These are phyloP conservation scores for Scenedesmus sp. DNA, from an alignment of 163 green algal species.

Conservation along the genomic window DNA sequence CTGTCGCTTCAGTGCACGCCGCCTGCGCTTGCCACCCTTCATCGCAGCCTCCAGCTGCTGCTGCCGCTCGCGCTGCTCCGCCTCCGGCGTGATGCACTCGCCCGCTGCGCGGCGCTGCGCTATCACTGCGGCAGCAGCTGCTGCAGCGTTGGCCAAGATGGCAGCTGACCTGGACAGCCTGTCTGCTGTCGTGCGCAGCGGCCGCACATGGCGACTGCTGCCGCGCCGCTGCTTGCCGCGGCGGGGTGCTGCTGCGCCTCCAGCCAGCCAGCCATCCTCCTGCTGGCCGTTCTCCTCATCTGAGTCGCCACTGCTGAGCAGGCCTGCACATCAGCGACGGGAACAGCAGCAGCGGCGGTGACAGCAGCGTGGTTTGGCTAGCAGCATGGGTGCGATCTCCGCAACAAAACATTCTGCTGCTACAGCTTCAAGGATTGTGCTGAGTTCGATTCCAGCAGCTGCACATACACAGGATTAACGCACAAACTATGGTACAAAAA, in stretches of 20 bases:
- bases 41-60: constrained; percentile 26
- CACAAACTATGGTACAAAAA: too few species aligned
- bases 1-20: neutral
- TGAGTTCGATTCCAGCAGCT: too few species aligned
- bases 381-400: too few species aligned
- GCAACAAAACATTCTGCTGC: too few species aligned
- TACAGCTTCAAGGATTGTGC: too few species aligned
- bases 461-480: too few species aligned
- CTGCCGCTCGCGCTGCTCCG: constrained; percentile 14
- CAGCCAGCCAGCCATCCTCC: neutral
- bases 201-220: constrained; percentile 28
- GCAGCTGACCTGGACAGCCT: neutral
- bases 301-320: constrained; percentile 33
- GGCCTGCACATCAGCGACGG: neutral
- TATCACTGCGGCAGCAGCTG: constrained; percentile 14
- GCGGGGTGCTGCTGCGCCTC: neutral
- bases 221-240: neutral
- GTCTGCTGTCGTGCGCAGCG: constrained; percentile 21
- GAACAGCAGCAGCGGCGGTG: neutral
- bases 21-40: constrained; percentile 18
- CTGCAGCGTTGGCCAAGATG: neutral
- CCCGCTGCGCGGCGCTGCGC: constrained; percentile 35
- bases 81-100: neutral
- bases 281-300: constrained; percentile 1
- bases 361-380: too few species aligned